Evolutionary conservation across 495 filamentous ascomycete genomes (phyloP).

Genomic region (Neurospora sp.): DNA sequence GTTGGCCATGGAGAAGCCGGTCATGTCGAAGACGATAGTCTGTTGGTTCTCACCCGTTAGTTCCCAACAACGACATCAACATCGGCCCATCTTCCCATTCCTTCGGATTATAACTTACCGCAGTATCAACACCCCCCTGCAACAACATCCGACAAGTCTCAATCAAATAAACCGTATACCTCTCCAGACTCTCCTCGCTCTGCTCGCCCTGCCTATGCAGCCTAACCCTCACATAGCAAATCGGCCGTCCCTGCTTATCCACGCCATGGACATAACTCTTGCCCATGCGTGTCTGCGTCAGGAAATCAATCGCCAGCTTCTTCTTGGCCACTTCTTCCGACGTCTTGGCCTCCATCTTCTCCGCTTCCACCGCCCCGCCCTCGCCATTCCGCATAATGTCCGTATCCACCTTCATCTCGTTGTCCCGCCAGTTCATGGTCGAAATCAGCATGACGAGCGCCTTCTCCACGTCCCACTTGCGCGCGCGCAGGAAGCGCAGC

Average conservation of each 20-base stretch:
- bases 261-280: slow-evolving; percentile 88
- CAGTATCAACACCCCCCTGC: slow-evolving; percentile 73
- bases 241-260: slow-evolving; percentile 76
- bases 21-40: slow-evolving; percentile 94
- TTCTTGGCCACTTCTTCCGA: slow-evolving; percentile 44
- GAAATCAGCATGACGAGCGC: slow-evolving; percentile 90
- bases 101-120: slow-evolving; percentile 48
- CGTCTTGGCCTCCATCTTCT: slow-evolving; percentile 30
- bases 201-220: slow-evolving; percentile 78
- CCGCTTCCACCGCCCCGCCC: slow-evolving; percentile 47
- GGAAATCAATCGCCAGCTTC: slow-evolving; percentile 65
- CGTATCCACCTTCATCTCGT: slow-evolving; percentile 75
- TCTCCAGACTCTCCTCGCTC: slow-evolving; percentile 65
- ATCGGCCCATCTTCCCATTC: slow-evolving; percentile 11
- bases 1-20: slow-evolving; percentile 80
- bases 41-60: slow-evolving; percentile 14
- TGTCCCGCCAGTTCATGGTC: slow-evolving; percentile 82
- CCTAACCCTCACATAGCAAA: slow-evolving; percentile 76
- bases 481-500: slow-evolving; percentile 79
- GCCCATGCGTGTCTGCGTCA: slow-evolving; percentile 78
- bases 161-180: slow-evolving; percentile 89
- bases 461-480: slow-evolving; percentile 93
- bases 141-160: slow-evolving; percentile 84
- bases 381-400: slow-evolving; percentile 80
- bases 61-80: no score